Conservation (phyloP, 2,329 filamentous ascomycete species). For the Rhynchosporium agropyri region DNA sequence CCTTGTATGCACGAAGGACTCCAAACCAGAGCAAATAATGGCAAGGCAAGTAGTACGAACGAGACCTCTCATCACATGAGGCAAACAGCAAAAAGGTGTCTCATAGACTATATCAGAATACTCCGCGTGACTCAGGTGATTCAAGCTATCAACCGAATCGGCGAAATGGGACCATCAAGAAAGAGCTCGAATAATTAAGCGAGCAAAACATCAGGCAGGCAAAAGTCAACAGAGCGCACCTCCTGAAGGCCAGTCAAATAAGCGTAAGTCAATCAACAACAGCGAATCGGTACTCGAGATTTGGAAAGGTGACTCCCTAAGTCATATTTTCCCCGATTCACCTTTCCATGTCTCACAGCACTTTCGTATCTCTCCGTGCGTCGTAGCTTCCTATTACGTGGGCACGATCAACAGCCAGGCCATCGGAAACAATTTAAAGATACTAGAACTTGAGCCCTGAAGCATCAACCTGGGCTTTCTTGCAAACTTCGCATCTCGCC, state of each 20-base stretch:
- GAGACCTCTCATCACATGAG: no score
- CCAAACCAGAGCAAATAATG: no score
- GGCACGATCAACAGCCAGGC: no score
- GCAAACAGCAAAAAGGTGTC: no score
- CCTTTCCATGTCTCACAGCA: no score
- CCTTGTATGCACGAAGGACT: no score
- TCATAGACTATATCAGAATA: no score
- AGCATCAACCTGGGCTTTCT: neutral
- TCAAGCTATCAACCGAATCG: slow-evolving; percentile 54
- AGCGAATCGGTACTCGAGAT: neutral
- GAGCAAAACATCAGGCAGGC: neutral
- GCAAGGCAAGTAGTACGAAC: no score
- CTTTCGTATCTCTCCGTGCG: no score
- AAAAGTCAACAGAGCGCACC: neutral
- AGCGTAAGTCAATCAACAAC: neutral
- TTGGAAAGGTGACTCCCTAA: neutral
- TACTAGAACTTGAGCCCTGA: neutral
- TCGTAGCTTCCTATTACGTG: no score
- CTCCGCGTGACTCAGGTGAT: slow-evolving; percentile 28
- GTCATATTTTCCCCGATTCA: no score
- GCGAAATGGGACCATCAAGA: slow-evolving; percentile 35
- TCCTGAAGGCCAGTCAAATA: neutral
- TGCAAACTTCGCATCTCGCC: neutral
- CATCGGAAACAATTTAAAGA: no score
- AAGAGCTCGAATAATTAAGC: slow-evolving; percentile 14